Evolutionary conservation across 495 filamentous ascomycete genomes (phyloP).

Genomic region (Melanomma pulvis-pyrius): DNA sequence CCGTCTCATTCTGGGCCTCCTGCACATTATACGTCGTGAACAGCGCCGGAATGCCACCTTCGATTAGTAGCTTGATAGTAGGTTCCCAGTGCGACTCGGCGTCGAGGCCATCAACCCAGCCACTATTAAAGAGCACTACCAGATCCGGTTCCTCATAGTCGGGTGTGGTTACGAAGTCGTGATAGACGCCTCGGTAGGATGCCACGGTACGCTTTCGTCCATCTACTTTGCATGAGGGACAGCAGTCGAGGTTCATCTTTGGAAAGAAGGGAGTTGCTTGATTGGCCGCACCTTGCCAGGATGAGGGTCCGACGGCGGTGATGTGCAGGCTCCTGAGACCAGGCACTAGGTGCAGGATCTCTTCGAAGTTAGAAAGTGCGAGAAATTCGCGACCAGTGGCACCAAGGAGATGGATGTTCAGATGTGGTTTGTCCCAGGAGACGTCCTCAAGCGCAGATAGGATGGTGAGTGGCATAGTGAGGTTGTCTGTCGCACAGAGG

Average conservation of each 20-base stretch:
- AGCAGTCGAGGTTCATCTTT: conserved; percentile 9
- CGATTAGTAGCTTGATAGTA: conserved; percentile 14
- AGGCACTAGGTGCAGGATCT: conserved; percentile 22
- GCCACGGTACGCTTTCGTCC: conserved; percentile 12
- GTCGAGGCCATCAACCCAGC: conserved; percentile 15
- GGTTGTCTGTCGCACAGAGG: conserved; percentile 12
- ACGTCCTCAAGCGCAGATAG: conserved; percentile 20
- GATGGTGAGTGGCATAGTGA: conserved; percentile 28
- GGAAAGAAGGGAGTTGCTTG: not conserved
- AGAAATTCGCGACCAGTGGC: conserved; percentile 15
- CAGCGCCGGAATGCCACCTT: conserved; percentile 1
- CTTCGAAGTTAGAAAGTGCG: conserved; percentile 17
- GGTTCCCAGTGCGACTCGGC: conserved; percentile 19
- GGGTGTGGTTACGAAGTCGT: conserved; percentile 19
- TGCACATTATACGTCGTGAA: conserved; percentile 23
- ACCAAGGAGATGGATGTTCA: conserved; percentile 21
- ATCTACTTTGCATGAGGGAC: conserved; percentile 5
- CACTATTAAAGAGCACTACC: conserved; percentile 20
- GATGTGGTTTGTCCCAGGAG: not conserved
- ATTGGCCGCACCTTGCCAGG: not conserved
- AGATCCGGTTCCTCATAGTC: conserved; percentile 19
- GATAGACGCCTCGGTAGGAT: conserved; percentile 13
- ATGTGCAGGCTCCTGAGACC: conserved; percentile 11
- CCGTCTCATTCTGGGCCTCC: conserved; percentile 15
- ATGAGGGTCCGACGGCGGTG: conserved; percentile 4